phyloP scores from a whole-genome alignment of 1,139 yeast genomes.

The Debaryomycetaceae sp. region DNA sequence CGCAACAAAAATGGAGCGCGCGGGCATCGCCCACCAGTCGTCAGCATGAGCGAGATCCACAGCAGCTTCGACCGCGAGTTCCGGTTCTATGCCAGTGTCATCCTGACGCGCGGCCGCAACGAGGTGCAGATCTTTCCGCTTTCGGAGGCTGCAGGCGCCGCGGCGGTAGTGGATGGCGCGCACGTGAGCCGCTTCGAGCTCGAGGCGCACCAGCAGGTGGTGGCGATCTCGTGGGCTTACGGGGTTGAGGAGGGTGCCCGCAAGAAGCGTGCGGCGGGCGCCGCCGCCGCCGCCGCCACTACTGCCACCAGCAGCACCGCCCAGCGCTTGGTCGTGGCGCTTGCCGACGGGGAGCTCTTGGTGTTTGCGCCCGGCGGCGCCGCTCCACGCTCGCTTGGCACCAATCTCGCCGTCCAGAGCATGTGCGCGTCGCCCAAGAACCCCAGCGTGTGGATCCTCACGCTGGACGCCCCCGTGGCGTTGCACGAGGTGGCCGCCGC shows the following conservation, averaged over 20 bases:
- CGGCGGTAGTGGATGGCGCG: slow-evolving; percentile 10
- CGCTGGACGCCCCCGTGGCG: slow-evolving; percentile 10
- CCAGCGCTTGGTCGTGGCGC: slow-evolving; percentile 26
- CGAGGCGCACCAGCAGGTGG: slow-evolving; percentile 20
- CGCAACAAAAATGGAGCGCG: slow-evolving; percentile 3
- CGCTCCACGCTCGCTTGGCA: too few relatives aligned
- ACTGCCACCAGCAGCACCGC: slow-evolving; percentile 5
- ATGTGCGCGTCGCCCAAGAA: slow-evolving; percentile 13
- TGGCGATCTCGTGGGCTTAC: slow-evolving; percentile 23
- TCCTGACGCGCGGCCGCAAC: slow-evolving; percentile 29
- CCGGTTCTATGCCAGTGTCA: slow-evolving; percentile 25
- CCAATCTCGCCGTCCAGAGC: slow-evolving; percentile 20
- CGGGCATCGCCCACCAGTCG: neutral
- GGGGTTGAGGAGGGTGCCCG: slow-evolving; percentile 6
- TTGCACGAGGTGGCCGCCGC: slow-evolving; percentile 3
- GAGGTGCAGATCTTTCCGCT: slow-evolving; percentile 31
- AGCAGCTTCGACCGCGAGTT: slow-evolving; percentile 18
- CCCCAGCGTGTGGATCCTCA: slow-evolving; percentile 19
- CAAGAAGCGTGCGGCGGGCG: slow-evolving; percentile 15
- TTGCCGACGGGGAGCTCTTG: slow-evolving; percentile 34
- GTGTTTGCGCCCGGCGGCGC: slow-evolving; percentile 39
- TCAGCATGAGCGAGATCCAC: slow-evolving; percentile 5
- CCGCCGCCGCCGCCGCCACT: slow-evolving; percentile 1
- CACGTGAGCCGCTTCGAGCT: slow-evolving; percentile 16
- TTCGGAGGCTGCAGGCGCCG: slow-evolving; percentile 8